Evolutionary conservation across 768 basidiomycete genomes (phyloP).

Genomic region (Panaeolus cyanescens): DNA sequence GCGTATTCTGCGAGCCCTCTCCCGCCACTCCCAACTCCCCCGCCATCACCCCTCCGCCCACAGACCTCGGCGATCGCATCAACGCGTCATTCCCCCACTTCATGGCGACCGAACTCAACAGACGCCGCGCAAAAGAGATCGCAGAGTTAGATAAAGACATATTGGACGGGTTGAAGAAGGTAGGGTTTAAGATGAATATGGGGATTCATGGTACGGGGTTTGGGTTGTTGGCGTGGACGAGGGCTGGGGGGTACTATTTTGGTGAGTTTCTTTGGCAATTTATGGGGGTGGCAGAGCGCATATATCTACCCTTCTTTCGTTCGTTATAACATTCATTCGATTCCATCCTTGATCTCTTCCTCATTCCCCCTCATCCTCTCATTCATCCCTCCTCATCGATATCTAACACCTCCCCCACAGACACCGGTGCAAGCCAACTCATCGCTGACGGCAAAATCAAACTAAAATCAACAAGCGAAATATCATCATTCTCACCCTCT

Average conservation of each 20-base stretch:
- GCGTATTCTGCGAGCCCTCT: conserved; percentile 9
- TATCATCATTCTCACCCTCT: conserved; percentile 43
- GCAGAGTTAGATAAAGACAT: conserved; percentile 24
- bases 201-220: conserved; percentile 42
- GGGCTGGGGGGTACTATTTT: conserved; percentile 39
- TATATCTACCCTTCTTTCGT: no score
- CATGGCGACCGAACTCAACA: conserved; percentile 11
- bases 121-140: conserved; percentile 6
- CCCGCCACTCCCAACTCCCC: no score
- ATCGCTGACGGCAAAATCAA: conserved; percentile 73
- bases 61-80: conserved; percentile 48
- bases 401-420: conserved; percentile 27
- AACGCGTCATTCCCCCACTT: conserved; percentile 44
- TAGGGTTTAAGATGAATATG: conserved; percentile 41
- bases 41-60: no score
- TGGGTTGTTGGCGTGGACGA: conserved; percentile 27
- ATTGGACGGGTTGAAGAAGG: conserved; percentile 38
- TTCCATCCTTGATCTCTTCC: neutral
- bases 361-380: neutral
- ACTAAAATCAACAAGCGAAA: conserved; percentile 59
- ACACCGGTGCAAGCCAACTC: conserved; percentile 59
- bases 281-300: no score
- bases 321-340: no score
- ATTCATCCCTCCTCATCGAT: neutral
- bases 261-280: conserved; percentile 22